Conservation (phyloP, 148 eudicot species). For the Vaccinium vitisidaea region DNA sequence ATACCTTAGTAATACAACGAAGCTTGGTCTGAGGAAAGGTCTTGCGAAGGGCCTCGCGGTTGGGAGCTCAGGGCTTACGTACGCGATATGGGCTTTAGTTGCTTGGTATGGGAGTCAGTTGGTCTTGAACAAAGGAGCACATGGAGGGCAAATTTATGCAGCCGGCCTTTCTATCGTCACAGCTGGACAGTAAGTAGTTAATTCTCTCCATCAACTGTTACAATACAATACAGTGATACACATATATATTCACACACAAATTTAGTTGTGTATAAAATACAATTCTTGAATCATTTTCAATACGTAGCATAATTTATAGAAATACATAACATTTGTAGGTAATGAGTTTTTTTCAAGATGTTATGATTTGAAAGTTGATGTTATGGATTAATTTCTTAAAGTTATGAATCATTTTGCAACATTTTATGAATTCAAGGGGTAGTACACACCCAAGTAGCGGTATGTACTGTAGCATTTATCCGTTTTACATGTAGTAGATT, state of each 20-base stretch:
- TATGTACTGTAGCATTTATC: no score
- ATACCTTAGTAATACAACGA: constrained; percentile 55
- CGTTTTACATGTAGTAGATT: no score
- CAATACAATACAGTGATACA: not conserved
- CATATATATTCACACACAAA: not conserved
- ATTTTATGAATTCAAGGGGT: not conserved
- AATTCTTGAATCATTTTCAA: not conserved
- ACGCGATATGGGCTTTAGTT: constrained; percentile 88
- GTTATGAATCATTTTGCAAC: not conserved
- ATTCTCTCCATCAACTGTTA: not conserved
- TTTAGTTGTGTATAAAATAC: not conserved
- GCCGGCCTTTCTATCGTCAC: constrained; percentile 70
- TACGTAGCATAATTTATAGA: not conserved
- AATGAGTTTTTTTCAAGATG: not conserved
- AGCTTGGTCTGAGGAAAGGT: constrained; percentile 79
- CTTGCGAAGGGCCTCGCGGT: constrained; percentile 85
- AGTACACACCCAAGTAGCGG: not conserved
- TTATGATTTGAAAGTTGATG: not conserved
- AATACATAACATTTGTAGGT: not conserved
- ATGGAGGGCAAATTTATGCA: constrained; percentile 83
- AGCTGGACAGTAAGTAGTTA: constrained; percentile 73
- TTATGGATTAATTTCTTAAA: no score
- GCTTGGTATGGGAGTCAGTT: constrained; percentile 94
- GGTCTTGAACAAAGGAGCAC: constrained; percentile 78
- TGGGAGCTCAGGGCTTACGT: constrained; percentile 79